Conservation (phyloP, 495 filamentous ascomycete genomes). For the Penicillium flavigenum region DNA sequence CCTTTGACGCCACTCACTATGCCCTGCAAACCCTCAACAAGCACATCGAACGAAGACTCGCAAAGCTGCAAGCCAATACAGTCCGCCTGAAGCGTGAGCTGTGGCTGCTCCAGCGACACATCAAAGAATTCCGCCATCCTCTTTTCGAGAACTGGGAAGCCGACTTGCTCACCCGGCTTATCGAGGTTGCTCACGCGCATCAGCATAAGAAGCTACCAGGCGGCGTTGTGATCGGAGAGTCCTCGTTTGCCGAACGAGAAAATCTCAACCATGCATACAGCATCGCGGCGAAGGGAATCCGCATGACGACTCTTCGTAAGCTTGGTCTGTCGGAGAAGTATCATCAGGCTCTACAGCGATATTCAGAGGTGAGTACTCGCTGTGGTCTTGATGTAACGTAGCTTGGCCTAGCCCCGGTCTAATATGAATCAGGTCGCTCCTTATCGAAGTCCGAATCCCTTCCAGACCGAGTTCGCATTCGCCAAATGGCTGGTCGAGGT, state of each 20-base stretch:
- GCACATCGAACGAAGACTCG: slow-evolving; percentile 23
- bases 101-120: slow-evolving; percentile 29
- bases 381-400: neutral
- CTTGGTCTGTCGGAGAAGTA: slow-evolving; percentile 33
- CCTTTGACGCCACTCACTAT: slow-evolving; percentile 12
- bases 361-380: slow-evolving; percentile 30
- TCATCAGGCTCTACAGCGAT: slow-evolving; percentile 32
- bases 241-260: slow-evolving; percentile 20
- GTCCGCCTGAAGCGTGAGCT: slow-evolving; percentile 31
- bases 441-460: slow-evolving; percentile 38
- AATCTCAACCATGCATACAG: slow-evolving; percentile 27
- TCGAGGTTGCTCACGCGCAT: slow-evolving; percentile 35
- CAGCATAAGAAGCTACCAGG: slow-evolving; percentile 27
- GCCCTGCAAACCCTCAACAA: slow-evolving; percentile 28
- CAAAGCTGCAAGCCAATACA: slow-evolving; percentile 22
- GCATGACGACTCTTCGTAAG: slow-evolving; percentile 21
- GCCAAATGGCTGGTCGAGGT: slow-evolving; percentile 37
- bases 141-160: slow-evolving; percentile 40
- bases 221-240: slow-evolving; percentile 23
- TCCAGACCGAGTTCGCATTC: slow-evolving; percentile 34
- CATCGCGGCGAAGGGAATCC: slow-evolving; percentile 31
- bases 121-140: slow-evolving; percentile 32
- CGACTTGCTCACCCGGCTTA: slow-evolving; percentile 40
- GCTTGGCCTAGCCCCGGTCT: slow-evolving; percentile 2
- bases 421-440: slow-evolving; percentile 30